Evolutionary conservation across 2,329 filamentous ascomycete genomes (phyloP).

Genomic region (Pyrenochaeta sp.): DNA sequence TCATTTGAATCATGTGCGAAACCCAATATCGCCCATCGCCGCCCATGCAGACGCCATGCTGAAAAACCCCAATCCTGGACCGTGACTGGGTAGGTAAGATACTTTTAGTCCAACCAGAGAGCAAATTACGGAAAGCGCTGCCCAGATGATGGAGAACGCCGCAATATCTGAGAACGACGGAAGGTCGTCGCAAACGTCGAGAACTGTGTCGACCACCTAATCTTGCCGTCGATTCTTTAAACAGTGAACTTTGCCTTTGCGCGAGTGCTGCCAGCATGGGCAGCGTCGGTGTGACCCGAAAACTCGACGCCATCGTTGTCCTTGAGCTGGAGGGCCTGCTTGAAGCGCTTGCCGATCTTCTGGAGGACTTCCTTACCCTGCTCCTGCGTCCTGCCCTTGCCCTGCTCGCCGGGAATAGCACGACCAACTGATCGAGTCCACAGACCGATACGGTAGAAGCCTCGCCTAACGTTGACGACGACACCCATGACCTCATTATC

Average conservation of each 20-base stretch:
- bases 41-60: slow-evolving; percentile 52
- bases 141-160: slow-evolving; percentile 14
- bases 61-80: slow-evolving; percentile 37
- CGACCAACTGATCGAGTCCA: slow-evolving; percentile 97
- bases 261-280: slow-evolving; percentile 89
- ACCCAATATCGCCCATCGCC: slow-evolving; percentile 45
- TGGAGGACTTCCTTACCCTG: slow-evolving; percentile 87
- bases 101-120: slow-evolving; percentile 37
- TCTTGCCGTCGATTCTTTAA: slow-evolving; percentile 56
- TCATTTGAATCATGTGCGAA: slow-evolving; percentile 37
- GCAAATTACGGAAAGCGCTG: slow-evolving; percentile 30
- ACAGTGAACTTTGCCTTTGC: slow-evolving; percentile 94
- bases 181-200: slow-evolving; percentile 8
- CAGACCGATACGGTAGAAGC: slow-evolving; percentile 95
- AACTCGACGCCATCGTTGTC: slow-evolving; percentile 85
- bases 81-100: slow-evolving; percentile 38
- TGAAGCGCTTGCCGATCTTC: slow-evolving; percentile 89
- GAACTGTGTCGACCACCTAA: slow-evolving; percentile 6
- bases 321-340: slow-evolving; percentile 85
- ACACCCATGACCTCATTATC: slow-evolving; percentile 99
- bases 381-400: slow-evolving; percentile 78
- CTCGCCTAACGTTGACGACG: slow-evolving; percentile 98
- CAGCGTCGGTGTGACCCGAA: slow-evolving; percentile 93
- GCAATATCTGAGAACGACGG: slow-evolving; percentile 12
- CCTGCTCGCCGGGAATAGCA: slow-evolving; percentile 76